Evolutionary conservation across 345 rosid genomes (phyloP).

Genomic region (Salix suchowensis): DNA sequence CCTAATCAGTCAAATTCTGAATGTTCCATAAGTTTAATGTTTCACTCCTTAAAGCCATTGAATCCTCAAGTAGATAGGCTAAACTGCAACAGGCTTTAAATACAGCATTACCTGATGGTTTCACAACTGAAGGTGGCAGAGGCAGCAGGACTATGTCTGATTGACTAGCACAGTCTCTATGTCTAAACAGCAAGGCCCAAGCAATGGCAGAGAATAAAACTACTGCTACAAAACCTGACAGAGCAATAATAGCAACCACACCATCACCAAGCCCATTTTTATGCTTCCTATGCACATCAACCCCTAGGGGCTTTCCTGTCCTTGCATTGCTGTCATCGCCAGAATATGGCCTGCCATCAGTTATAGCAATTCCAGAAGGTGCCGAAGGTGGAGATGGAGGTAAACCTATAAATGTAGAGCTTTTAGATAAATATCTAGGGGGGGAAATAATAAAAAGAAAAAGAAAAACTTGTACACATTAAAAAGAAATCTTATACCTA

Average conservation of each 20-base stretch:
- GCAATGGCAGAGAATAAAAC: slow-evolving; percentile 50
- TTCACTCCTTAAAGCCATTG: background rate
- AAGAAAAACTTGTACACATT: background rate
- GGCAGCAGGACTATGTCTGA: slow-evolving; percentile 38
- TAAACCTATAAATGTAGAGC: slow-evolving; percentile 47
- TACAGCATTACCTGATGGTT: slow-evolving; percentile 63
- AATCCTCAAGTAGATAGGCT: background rate
- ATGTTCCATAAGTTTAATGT: background rate
- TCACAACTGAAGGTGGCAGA: slow-evolving; percentile 45
- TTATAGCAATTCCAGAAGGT: slow-evolving; percentile 43
- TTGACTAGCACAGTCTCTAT: slow-evolving; percentile 33
- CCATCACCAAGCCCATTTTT: slow-evolving; percentile 52
- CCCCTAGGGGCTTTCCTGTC: slow-evolving; percentile 77
- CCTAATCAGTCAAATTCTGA: background rate
- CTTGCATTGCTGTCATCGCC: slow-evolving; percentile 51
- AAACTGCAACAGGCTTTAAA: background rate
- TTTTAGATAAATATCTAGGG: background rate
- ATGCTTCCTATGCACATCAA: slow-evolving; percentile 54
- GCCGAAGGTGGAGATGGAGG: slow-evolving; percentile 87
- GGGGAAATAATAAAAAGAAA: background rate
- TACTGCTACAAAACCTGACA: slow-evolving; percentile 59
- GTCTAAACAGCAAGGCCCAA: slow-evolving; percentile 59
- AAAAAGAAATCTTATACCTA: slow-evolving; percentile 35
- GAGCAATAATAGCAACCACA: slow-evolving; percentile 56
- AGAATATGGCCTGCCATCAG: slow-evolving; percentile 63